Evolutionary conservation across 495 filamentous ascomycete genomes (phyloP).

Genomic region (Jackrogersella multiformis): DNA sequence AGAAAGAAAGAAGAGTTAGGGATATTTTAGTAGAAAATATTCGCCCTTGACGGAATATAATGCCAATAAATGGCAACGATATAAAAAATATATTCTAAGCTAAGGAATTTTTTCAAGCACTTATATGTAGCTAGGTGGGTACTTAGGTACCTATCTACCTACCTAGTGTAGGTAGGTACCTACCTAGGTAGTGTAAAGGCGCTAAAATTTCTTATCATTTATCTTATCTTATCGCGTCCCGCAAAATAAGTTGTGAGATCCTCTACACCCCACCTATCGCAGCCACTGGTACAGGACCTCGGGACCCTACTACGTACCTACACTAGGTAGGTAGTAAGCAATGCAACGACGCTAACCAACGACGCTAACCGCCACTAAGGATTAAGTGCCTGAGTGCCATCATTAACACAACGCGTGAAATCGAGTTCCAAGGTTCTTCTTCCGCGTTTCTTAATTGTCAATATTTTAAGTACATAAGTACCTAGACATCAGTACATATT

Average conservation of each 20-base stretch:
- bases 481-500: too few species aligned
- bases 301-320: too few species aligned
- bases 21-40: neutral
- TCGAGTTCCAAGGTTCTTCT: slow-evolving; percentile 11
- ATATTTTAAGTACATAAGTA: neutral
- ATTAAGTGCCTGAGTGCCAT: neutral
- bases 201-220: slow-evolving; percentile 7
- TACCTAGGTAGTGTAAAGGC: neutral
- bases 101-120: slow-evolving; percentile 23
- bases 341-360: neutral
- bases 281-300: too few species aligned
- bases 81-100: slow-evolving; percentile 4
- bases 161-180: too few species aligned
- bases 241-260: too few species aligned
- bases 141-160: too few species aligned
- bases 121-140: too few species aligned
- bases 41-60: too few species aligned
- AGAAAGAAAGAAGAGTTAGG: neutral
- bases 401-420: slow-evolving; percentile 35
- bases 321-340: neutral
- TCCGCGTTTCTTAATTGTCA: slow-evolving; percentile 12
- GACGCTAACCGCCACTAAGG: too few species aligned
- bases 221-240: neutral
- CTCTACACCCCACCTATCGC: too few species aligned
- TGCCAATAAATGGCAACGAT: neutral